Evolutionary conservation across 805 yeast species (phyloP).

Genomic region (Saturnispora sekii): DNA sequence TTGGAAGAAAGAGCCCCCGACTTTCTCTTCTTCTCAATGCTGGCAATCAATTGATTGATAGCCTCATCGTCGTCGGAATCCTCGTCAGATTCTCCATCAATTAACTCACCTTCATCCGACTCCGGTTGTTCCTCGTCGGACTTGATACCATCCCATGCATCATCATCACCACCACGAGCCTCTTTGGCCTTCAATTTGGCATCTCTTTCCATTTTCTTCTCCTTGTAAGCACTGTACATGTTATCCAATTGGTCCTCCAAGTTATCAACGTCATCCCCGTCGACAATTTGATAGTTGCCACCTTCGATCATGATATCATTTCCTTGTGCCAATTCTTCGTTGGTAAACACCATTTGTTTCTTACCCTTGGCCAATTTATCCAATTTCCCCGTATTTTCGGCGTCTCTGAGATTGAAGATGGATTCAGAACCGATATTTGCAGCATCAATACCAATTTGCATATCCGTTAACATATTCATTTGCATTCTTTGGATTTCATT

Average conservation of each 20-base stretch:
- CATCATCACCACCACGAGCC: conserved; percentile 68
- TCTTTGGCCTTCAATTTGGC: conserved; percentile 60
- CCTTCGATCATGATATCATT: conserved; percentile 35
- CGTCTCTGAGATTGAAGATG: conserved; percentile 72
- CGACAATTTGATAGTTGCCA: conserved; percentile 12
- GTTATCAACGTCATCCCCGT: conserved; percentile 49
- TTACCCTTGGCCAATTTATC: conserved; percentile 70
- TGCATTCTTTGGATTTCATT: conserved; percentile 87
- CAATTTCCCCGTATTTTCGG: conserved; percentile 78
- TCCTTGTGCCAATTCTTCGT: conserved; percentile 33
- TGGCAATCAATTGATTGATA: conserved; percentile 48
- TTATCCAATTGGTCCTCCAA: conserved; percentile 75
- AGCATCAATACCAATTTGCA: conserved; percentile 90
- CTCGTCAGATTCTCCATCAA: conserved; percentile 36
- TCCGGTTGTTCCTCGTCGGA: conserved; percentile 32
- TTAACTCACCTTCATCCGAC: conserved; percentile 25
- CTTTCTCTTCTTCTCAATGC: conserved; percentile 33
- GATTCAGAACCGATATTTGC: conserved; percentile 70
- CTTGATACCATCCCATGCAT: conserved; percentile 64
- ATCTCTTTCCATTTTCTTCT: conserved; percentile 55
- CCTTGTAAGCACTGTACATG: conserved; percentile 69
- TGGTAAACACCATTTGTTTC: conserved; percentile 50
- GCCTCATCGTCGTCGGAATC: conserved; percentile 69
- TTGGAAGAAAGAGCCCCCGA: conserved; percentile 37
- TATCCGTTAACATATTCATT: conserved; percentile 90